Percentiles rank a stretch among this genome's conserved stretches.
These are phyloP conservation scores for Corynascus novoguineensis DNA, from an alignment of 495 filamentous ascomycete genomes.

Conservation along the genomic window DNA sequence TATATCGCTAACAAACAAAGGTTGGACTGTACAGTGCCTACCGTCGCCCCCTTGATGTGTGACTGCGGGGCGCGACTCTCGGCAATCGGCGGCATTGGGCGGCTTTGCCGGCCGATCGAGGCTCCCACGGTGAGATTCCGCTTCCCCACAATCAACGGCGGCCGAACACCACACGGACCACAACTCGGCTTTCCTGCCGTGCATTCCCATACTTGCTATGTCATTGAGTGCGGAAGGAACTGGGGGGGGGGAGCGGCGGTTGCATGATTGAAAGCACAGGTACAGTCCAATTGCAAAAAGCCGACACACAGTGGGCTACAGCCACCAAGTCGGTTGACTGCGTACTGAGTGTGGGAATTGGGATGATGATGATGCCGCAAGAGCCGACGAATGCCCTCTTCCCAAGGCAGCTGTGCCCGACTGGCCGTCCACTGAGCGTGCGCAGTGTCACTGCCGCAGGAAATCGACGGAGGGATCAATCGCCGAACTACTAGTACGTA, in stretches of 20 bases:
- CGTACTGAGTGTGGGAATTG: no score
- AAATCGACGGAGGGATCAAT: background rate
- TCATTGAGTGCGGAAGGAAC: slow-evolving; percentile 1
- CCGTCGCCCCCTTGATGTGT: slow-evolving; percentile 7
- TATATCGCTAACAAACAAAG: no score
- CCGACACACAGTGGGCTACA: background rate
- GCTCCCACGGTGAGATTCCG: slow-evolving; percentile 27
- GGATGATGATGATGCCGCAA: background rate
- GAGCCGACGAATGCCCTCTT: background rate
- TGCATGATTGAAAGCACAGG: background rate
- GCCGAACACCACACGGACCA: background rate
- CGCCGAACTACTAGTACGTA: no score
- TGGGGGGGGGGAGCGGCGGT: background rate
- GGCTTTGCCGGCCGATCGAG: slow-evolving; percentile 24
- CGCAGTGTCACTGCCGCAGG: background rate
- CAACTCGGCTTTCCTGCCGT: slow-evolving; percentile 23
- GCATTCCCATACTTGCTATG: slow-evolving; percentile 11
- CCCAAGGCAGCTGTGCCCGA: background rate
- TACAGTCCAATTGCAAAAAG: background rate
- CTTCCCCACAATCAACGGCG: slow-evolving; percentile 17
- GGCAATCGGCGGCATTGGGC: slow-evolving; percentile 30
- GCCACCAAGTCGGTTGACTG: background rate
- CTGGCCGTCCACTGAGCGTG: no score
- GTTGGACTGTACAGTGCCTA: no score
- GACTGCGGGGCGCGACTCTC: slow-evolving; percentile 10